phyloP scores from a whole-genome alignment of 2,329 filamentous ascomycete genomes.

The Allantophomopsis cytisporea region DNA sequence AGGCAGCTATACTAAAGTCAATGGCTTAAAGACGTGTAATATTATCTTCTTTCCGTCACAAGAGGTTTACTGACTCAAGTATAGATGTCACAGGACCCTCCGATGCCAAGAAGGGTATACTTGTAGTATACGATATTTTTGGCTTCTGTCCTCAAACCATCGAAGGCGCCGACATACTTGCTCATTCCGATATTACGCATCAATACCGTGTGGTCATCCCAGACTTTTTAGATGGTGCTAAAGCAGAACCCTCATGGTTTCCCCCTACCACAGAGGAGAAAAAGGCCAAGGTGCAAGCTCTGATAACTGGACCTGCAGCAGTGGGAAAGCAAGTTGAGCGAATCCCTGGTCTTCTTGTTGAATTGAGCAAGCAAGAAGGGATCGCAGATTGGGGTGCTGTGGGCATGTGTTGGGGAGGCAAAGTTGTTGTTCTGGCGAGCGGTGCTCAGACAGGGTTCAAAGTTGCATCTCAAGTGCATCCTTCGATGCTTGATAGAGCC shows the following conservation, averaged over 20 bases:
- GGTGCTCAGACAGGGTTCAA: slow-evolving; percentile 1
- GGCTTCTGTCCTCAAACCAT: slow-evolving; percentile 58
- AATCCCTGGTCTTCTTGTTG: slow-evolving; percentile 33
- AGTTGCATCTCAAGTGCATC: slow-evolving; percentile 32
- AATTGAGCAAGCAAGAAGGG: slow-evolving; percentile 33
- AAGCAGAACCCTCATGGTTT: slow-evolving; percentile 19
- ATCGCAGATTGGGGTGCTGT: slow-evolving; percentile 29
- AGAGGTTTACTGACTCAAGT: not conserved
- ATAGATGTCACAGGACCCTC: slow-evolving; percentile 30
- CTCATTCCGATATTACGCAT: slow-evolving; percentile 33
- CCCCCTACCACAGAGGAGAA: slow-evolving; percentile 51
- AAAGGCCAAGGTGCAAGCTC: slow-evolving; percentile 39
- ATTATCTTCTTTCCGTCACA: slow-evolving; percentile 3
- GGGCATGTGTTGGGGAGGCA: slow-evolving; percentile 16
- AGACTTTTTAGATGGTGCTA: slow-evolving; percentile 68
- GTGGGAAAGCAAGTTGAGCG: slow-evolving; percentile 25
- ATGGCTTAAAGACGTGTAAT: slow-evolving; percentile 38
- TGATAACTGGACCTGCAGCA: slow-evolving; percentile 29
- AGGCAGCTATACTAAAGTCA: slow-evolving; percentile 41
- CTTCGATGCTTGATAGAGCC: slow-evolving; percentile 37
- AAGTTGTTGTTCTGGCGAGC: slow-evolving; percentile 13
- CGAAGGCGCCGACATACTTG: slow-evolving; percentile 56
- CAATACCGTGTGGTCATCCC: slow-evolving; percentile 83
- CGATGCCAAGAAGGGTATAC: slow-evolving; percentile 39
- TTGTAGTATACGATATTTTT: slow-evolving; percentile 51